These are phyloP conservation scores for Diddensiella transvaalensis DNA, from an alignment of 805 yeast genomes.

Conservation along the genomic window DNA sequence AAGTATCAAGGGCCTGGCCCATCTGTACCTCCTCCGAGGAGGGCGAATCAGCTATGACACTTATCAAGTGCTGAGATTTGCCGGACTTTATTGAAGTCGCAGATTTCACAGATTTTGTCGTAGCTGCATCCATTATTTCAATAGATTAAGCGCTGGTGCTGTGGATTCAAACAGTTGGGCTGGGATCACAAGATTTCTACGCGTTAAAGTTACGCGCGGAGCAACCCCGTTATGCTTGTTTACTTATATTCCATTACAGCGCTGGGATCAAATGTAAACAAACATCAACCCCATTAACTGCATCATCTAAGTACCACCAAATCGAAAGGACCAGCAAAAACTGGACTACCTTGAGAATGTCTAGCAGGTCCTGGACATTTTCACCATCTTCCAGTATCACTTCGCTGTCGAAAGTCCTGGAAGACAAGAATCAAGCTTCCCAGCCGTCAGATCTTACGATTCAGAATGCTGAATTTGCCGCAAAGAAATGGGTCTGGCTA, in stretches of 20 bases:
- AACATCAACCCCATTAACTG: background rate
- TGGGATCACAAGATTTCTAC: no score
- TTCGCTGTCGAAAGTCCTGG: conserved; percentile 14
- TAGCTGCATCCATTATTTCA: background rate
- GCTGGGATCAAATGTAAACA: background rate
- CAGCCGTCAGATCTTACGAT: conserved; percentile 12
- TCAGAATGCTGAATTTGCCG: conserved; percentile 28
- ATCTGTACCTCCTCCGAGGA: background rate
- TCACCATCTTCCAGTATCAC: conserved; percentile 9
- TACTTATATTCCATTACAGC: no score
- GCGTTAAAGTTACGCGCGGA: no score
- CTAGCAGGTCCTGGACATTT: conserved; percentile 5
- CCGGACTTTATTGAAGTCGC: background rate
- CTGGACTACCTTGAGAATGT: no score
- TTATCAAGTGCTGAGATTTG: background rate
- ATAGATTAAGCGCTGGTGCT: background rate
- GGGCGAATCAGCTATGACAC: background rate
- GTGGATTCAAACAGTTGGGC: no score
- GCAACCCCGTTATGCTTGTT: no score
- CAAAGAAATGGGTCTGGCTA: conserved; percentile 73
- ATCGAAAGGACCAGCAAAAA: no score
- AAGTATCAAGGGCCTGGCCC: background rate
- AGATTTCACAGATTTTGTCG: background rate
- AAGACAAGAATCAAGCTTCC: background rate
- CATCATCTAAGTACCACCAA: no score